Evolutionary conservation across 257 asterid genomes (phyloP), one percentile per base, ranked within the genome.

Genomic region (Gentiana straminea): DNA sequence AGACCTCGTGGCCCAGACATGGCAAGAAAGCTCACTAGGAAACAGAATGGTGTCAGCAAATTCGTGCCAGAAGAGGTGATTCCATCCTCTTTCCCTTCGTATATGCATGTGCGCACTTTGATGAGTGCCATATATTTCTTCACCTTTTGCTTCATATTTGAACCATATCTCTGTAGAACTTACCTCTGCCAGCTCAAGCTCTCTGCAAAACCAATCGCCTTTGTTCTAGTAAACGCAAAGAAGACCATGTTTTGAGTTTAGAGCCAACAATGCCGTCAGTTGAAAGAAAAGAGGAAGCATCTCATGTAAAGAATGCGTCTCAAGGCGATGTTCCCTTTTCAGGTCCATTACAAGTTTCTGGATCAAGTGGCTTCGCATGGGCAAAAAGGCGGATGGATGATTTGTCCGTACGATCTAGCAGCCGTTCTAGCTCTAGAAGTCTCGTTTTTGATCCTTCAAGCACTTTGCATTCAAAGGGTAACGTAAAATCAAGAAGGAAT

Each of bases 301-400:
- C 82, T 70, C 95, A 83, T 47, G 76, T 70, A 61, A 89, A 81
- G 76, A 77, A 82, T 62, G 79, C 94, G 9, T 88, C 97, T 49
- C 94, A 88, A 73, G 99, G 94, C 0, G 97, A 88, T 10, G 86
- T 85, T 41, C 79, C 77, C 33, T 83, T 63, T 69, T 70, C 86
- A 0, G 96, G 97, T 11, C 95, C 95, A 51, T 64, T 88, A 60
- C 97, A 88, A 64, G 91, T 86, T 36, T 74, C 95, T 7, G 97
- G 91, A 57, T 88, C 97, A 10, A 92, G 95, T 57, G 97, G 95
- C 37, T 92, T 92, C 62, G 94, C 99, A 7, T 88, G 97, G 99
- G 99, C 94, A 1, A 85, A 70, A 72, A 75, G 86, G 62, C 75
- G 83, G 60, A 60, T 64, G 62, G 80, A 75, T 6, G 94, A 83